Percentiles rank a stretch among this genome's conserved stretches.
Conservation (phyloP, 441 rosid genomes). For the Iberis amara region DNA sequence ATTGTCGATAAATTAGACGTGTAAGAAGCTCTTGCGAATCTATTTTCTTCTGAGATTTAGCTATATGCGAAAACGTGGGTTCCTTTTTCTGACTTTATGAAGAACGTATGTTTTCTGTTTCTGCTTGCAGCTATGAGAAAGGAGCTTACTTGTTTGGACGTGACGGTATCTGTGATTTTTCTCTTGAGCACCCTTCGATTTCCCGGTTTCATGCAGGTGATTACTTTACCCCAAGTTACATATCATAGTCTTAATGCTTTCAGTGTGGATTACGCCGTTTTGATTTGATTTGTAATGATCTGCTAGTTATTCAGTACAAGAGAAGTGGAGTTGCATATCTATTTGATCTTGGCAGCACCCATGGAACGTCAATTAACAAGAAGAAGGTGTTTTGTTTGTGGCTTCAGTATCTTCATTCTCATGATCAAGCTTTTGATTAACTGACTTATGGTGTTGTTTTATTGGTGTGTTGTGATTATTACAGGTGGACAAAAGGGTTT, state of each 20-base stretch:
- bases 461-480: slow-evolving; percentile 18
- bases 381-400: slow-evolving; percentile 42
- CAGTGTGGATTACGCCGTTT: not conserved
- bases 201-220: slow-evolving; percentile 96
- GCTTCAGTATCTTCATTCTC: not conserved
- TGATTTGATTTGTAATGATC: slow-evolving; percentile 9
- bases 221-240: not conserved
- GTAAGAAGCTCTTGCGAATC: slow-evolving; percentile 35
- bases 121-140: slow-evolving; percentile 49
- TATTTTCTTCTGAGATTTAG: not conserved
- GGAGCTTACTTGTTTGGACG: slow-evolving; percentile 99
- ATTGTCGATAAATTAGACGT: slow-evolving; percentile 53
- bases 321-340: slow-evolving; percentile 73
- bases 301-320: slow-evolving; percentile 77
- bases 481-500: slow-evolving; percentile 62
- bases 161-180: slow-evolving; percentile 74
- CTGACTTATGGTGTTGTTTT: slow-evolving; percentile 1
- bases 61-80: too few relatives aligned
- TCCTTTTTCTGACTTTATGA: not conserved
- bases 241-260: not conserved
- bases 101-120: not conserved
- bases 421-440: not conserved
- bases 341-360: slow-evolving; percentile 82
- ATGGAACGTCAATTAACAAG: slow-evolving; percentile 78
- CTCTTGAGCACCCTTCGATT: slow-evolving; percentile 84